Percentiles rank a stretch among this genome's conserved stretches.
phyloP scores from a whole-genome alignment of 495 filamentous ascomycete species.

The Podospora comata region DNA sequence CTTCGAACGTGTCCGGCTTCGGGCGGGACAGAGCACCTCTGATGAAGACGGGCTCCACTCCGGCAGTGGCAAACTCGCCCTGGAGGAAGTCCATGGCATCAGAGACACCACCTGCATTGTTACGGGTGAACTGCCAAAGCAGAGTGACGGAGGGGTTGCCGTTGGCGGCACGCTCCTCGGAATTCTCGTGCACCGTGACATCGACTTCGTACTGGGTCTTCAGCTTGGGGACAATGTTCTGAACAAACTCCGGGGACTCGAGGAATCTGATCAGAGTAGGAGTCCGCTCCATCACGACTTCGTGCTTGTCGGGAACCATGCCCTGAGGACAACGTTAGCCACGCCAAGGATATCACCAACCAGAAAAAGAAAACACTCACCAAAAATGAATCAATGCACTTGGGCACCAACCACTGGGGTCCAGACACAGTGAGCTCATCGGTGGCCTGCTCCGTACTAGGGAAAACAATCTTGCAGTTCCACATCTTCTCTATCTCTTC shows the following conservation, averaged over 20 bases:
- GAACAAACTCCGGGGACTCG: conserved; percentile 69
- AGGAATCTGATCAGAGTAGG: conserved; percentile 72
- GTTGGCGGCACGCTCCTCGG: conserved; percentile 53
- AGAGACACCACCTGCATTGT: conserved; percentile 91
- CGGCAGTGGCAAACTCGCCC: conserved; percentile 72
- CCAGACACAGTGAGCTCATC: conserved; percentile 93
- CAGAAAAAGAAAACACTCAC: conserved; percentile 43
- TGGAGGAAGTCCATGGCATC: conserved; percentile 95
- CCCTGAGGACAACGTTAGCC: conserved; percentile 47
- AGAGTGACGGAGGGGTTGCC: conserved; percentile 51
- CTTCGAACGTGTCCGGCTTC: conserved; percentile 98
- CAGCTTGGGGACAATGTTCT: conserved; percentile 76
- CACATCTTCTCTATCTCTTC: conserved; percentile 96
- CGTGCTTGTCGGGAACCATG: conserved; percentile 95
- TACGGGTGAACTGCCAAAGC: conserved; percentile 77
- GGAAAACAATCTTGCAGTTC: conserved; percentile 98
- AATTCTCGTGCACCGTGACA: conserved; percentile 60
- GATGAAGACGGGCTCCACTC: conserved; percentile 79
- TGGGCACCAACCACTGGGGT: conserved; percentile 94
- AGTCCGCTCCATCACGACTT: conserved; percentile 76
- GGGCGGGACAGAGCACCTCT: conserved; percentile 92
- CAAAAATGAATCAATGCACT: conserved; percentile 91
- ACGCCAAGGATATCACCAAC: conserved; percentile 1
- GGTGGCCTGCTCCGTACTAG: conserved; percentile 93
- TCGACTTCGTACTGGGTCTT: conserved; percentile 89